Conservation (phyloP, 2,329 filamentous ascomycete species). For the Ceratocystis albifundus region DNA sequence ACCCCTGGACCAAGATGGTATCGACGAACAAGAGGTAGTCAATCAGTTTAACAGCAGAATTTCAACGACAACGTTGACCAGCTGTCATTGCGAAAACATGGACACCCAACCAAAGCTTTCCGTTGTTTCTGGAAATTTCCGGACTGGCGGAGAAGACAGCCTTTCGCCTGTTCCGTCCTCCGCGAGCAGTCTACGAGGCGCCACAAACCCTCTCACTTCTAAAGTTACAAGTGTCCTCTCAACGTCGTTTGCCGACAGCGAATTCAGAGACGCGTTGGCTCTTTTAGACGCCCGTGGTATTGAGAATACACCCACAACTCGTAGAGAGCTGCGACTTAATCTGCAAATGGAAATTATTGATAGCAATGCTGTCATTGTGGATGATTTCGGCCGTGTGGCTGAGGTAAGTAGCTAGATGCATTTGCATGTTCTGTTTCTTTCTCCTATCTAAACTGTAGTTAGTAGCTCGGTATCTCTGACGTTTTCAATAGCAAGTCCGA, state of each 20-base stretch:
- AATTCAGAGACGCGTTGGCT: conserved; percentile 73
- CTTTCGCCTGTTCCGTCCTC: conserved; percentile 27
- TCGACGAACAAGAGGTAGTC: neutral
- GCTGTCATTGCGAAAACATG: conserved; percentile 8
- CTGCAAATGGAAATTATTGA: conserved; percentile 87
- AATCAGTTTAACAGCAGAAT: no score
- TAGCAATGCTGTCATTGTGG: conserved; percentile 78
- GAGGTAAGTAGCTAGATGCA: conserved; percentile 47
- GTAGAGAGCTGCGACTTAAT: conserved; percentile 68
- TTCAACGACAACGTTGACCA: neutral
- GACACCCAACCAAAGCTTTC: conserved; percentile 13
- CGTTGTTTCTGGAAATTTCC: neutral
- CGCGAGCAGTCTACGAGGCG: conserved; percentile 28
- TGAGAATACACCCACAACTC: conserved; percentile 63
- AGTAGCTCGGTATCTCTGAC: neutral
- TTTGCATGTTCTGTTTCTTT: neutral
- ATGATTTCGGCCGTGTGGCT: conserved; percentile 79
- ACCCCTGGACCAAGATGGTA: neutral
- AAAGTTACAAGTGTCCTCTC: conserved; percentile 80
- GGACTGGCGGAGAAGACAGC: neutral
- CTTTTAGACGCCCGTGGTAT: conserved; percentile 63
- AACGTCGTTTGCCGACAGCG: conserved; percentile 81
- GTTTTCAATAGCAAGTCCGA: conserved; percentile 58
- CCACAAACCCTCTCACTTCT: conserved; percentile 53
- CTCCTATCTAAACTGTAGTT: neutral